Conservation (phyloP, 768 basidiomycete species). For the Mycena latifolia region DNA sequence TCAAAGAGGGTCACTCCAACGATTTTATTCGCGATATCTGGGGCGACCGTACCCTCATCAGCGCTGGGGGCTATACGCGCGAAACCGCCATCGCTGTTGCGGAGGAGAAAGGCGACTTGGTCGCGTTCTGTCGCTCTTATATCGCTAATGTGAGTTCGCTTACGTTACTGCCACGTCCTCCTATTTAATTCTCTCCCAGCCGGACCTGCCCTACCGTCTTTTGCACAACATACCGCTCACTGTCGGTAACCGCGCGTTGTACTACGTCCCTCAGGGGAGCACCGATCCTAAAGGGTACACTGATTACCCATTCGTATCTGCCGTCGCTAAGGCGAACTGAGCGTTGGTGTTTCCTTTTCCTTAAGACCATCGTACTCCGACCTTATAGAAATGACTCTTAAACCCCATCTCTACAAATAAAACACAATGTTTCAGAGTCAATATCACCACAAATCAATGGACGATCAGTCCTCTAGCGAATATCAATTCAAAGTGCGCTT, state of each 20-base stretch:
- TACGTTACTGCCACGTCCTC: no score
- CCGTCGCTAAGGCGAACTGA: not conserved
- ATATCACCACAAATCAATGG: no score
- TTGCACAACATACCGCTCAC: not conserved
- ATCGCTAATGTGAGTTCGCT: not conserved
- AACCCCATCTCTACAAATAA: no score
- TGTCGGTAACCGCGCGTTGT: not conserved
- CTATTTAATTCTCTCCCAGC: not conserved
- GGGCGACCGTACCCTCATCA: not conserved
- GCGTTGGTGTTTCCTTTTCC: no score
- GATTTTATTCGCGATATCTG: constrained; percentile 1
- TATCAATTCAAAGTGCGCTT: no score
- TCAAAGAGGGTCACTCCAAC: not conserved
- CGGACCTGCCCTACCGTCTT: constrained; percentile 3
- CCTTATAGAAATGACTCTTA: no score
- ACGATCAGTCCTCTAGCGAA: no score
- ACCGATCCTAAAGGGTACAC: not conserved
- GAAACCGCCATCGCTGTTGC: not conserved
- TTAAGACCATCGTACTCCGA: no score
- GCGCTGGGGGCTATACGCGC: not conserved
- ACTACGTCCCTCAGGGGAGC: not conserved
- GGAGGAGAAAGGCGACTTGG: not conserved
- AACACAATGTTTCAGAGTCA: no score
- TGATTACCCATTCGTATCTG: not conserved
- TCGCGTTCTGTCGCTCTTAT: not conserved